Base-by-base conservation (phyloP, 2,329 filamentous ascomycete genomes). In the Stagonosporopsis rhizophila region DNA sequence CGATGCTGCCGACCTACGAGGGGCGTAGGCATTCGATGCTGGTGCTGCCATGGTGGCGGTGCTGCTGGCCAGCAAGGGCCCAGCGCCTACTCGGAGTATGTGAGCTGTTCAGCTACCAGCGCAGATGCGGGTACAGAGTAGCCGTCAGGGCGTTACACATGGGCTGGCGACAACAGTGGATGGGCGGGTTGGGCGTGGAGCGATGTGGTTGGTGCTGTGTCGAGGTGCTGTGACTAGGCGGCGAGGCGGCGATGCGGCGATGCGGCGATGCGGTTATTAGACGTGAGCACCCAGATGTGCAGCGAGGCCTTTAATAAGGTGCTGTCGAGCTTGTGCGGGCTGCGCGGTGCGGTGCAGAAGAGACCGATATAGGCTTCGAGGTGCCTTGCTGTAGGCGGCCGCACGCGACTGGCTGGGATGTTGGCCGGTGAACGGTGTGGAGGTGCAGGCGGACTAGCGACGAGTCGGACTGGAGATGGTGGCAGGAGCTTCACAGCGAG, bases 91-190 rank as follows among this genome's bases (percentile, higher is more conserved):
- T 56, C 46, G 34, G 27, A 28, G n/a, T 46, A 34, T 50, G 46
- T 54, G 15, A 17, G 56, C 27, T 44, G 30, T 53, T 61, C 60
- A 62, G 57, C 69, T 76, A 77, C 73, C 75, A 74, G 54, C 69
- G 62, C 44, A 75, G 68, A 61, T 76, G 75, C 51, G 73, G 72
- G 64, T 77, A 76, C 20, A 77, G 64, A 28, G 71, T 70, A 28
- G 73, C 59, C 39, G 74, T 76, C 34, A 76, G 65, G 64, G 58
- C 53, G 66, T 76, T 76, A 64, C 62, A 75, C 75, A 77, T 77
- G 70, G 62, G 62, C 66, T 68, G 62, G 55, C 56, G 63, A 58
- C 54, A 42, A 46, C 22, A 47, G 23, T 30, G 25, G 54, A 47
- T 14, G 8, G 38, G 6, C 11, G 53, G 19, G 52, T 30, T 39